A percentile compares a stretch with the other conserved stretches of the same genome.
These are phyloP conservation scores for Zizania palustris DNA, from an alignment of 202 grass and related monocot genomes.

Conservation along the genomic window DNA sequence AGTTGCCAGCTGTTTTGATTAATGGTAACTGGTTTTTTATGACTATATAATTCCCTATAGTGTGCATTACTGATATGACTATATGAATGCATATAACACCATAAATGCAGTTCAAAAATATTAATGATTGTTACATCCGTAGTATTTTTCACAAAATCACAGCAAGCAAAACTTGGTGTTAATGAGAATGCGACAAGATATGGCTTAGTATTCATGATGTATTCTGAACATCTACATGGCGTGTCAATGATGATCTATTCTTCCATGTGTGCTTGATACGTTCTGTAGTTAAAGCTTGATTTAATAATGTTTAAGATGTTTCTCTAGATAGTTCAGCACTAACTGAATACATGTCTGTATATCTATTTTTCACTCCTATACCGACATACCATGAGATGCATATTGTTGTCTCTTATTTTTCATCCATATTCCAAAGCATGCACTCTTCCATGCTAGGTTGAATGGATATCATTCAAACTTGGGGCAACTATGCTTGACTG, in stretches of 20 bases:
- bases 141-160: conserved; percentile 3
- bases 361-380: neutral
- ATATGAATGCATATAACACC: neutral
- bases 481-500: neutral
- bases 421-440: conserved; percentile 12
- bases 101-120: conserved; percentile 29
- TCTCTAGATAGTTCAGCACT: conserved; percentile 15
- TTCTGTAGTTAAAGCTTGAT: conserved; percentile 3
- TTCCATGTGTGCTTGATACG: conserved; percentile 20
- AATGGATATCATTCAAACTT: conserved; percentile 4
- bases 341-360: conserved; percentile 6
- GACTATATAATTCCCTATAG: conserved; percentile 16
- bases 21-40: conserved; percentile 8
- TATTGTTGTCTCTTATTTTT: conserved; percentile 8
- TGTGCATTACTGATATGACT: neutral
- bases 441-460: conserved; percentile 8
- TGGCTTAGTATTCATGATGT: neutral
- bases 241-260: conserved; percentile 14
- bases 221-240: conserved; percentile 6
- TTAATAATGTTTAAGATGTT: conserved; percentile 6
- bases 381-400: neutral
- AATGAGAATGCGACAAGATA: conserved; percentile 12
- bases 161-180: neutral
- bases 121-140: conserved; percentile 22
- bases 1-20: neutral